A percentile compares a stretch with the other conserved stretches of the same genome.
phyloP scores from a whole-genome alignment of 2,329 filamentous ascomycete genomes.

The Apiospora saccharicola region DNA sequence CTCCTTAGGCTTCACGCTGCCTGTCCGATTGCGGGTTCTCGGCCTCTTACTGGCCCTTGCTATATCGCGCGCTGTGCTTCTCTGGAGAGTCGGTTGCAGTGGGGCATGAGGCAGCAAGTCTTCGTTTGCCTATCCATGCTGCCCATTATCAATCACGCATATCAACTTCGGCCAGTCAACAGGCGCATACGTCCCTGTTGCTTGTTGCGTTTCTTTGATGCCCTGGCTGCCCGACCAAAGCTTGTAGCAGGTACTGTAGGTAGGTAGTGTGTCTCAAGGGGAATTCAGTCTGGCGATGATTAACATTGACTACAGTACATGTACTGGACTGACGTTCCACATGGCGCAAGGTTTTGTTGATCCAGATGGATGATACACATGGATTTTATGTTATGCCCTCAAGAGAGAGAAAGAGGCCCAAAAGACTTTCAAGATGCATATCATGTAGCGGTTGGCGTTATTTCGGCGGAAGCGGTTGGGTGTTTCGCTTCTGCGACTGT shows the following conservation, averaged over 20 bases:
- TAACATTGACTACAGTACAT: background rate
- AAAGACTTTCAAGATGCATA: background rate
- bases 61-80: background rate
- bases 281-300: background rate
- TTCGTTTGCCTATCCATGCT: background rate
- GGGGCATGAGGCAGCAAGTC: background rate
- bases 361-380: conserved; percentile 14
- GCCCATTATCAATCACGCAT: background rate
- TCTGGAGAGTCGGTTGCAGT: background rate
- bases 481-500: conserved; percentile 6
- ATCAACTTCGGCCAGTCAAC: background rate
- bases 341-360: conserved; percentile 17
- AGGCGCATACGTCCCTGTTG: background rate
- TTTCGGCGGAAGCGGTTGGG: background rate
- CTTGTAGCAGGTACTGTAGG: background rate
- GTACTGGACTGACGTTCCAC: background rate
- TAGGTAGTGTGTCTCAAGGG: background rate
- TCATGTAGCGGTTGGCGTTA: background rate
- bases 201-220: background rate
- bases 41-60: conserved; percentile 4
- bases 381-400: conserved; percentile 7
- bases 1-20: background rate
- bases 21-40: background rate
- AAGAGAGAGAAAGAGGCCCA: background rate
- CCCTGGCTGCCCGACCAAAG: background rate